phyloP scores from a whole-genome alignment of 805 yeast species.

The Candida jianshihensis region DNA sequence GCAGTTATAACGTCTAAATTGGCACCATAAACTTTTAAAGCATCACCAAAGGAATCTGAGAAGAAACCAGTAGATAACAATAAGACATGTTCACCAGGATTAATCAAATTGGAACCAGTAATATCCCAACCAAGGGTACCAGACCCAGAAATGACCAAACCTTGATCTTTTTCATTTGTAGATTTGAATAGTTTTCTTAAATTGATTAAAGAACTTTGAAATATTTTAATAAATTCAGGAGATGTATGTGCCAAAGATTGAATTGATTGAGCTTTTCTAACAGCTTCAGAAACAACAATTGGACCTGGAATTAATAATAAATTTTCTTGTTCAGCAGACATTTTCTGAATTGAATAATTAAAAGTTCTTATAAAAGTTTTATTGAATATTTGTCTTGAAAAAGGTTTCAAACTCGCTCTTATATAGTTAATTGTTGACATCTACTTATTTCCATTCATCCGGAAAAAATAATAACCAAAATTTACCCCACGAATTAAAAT shows the following conservation, averaged over 20 bases:
- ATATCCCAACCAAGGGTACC: constrained; percentile 97
- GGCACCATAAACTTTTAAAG: constrained; percentile 65
- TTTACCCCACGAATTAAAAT: no score
- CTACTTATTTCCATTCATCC: no score
- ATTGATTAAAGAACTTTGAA: constrained; percentile 60
- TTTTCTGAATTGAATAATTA: background rate
- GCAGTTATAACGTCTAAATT: constrained; percentile 70
- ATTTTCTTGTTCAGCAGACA: constrained; percentile 24
- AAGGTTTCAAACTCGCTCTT: background rate
- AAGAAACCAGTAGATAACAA: constrained; percentile 89
- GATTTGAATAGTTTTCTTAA: constrained; percentile 73
- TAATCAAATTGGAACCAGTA: constrained; percentile 68
- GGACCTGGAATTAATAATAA: constrained; percentile 77
- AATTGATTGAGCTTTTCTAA: constrained; percentile 70
- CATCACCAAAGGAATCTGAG: constrained; percentile 75
- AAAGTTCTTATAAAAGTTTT: no score
- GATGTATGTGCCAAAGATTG: constrained; percentile 89
- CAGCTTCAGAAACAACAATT: constrained; percentile 74
- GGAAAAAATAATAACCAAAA: no score
- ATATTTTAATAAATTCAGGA: constrained; percentile 70
- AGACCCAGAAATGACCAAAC: constrained; percentile 78
- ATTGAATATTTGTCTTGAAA: no score
- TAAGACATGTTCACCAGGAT: constrained; percentile 62
- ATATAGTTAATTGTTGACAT: no score
- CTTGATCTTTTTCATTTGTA: constrained; percentile 60